Evolutionary conservation across 139 green algal genomes (phyloP).

Genomic region (Chlorella sp.): DNA sequence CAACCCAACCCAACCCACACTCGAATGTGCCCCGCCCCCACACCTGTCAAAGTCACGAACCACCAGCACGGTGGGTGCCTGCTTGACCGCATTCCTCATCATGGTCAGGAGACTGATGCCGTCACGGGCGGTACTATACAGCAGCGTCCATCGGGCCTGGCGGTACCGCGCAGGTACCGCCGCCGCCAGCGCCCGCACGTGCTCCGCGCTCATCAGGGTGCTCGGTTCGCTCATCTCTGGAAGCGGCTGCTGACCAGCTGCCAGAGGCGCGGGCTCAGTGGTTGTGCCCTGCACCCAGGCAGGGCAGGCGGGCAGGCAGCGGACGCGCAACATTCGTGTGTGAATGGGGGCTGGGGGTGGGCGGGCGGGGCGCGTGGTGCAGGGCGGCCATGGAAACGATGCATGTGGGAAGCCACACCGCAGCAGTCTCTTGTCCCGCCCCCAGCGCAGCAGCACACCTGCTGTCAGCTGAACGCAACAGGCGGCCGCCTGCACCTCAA

Average conservation of each 20-base stretch:
- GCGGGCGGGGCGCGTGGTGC: not conserved
- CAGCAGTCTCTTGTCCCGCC: no score
- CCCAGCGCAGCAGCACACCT: no score
- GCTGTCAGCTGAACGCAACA: no score
- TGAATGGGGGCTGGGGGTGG: not conserved
- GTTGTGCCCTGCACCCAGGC: constrained; percentile 6
- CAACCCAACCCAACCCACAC: no score
- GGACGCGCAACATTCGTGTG: not conserved
- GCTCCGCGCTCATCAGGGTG: constrained; percentile 21
- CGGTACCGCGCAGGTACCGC: constrained; percentile 34
- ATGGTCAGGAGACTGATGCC: constrained; percentile 52
- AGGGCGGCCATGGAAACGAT: no score
- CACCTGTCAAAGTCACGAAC: constrained; percentile 48
- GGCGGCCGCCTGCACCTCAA: no score
- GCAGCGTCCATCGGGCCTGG: constrained; percentile 39
- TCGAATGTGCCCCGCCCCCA: not conserved
- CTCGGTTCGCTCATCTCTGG: constrained; percentile 18
- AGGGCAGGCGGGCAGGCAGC: not conserved
- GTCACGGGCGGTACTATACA: constrained; percentile 46
- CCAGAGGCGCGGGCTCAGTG: not conserved
- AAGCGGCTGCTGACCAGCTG: constrained; percentile 26
- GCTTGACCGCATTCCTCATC: constrained; percentile 27
- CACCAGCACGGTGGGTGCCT: constrained; percentile 47
- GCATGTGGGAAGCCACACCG: no score
- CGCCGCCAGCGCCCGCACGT: constrained; percentile 30